Evolutionary conservation across 2,329 filamentous ascomycete genomes (phyloP).

Genomic region (Ophiostoma angusticollis): DNA sequence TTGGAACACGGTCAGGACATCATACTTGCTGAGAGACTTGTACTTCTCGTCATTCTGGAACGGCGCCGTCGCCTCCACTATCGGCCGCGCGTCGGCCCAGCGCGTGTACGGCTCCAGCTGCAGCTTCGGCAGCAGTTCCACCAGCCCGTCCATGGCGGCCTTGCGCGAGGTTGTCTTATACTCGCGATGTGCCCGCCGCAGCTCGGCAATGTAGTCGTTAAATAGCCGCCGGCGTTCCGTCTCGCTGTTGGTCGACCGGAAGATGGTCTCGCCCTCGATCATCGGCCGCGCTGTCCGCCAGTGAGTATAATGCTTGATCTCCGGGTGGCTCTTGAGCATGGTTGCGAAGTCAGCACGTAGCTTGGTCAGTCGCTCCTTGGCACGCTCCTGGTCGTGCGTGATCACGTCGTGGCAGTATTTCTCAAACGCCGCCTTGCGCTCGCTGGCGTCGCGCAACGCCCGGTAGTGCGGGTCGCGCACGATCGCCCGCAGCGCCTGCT

Average conservation of each 20-base stretch:
- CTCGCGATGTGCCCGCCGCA: slow-evolving; percentile 71
- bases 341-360: slow-evolving; percentile 85
- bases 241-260: slow-evolving; percentile 80
- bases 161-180: slow-evolving; percentile 60
- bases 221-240: slow-evolving; percentile 80
- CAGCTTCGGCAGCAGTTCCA: slow-evolving; percentile 63
- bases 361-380: slow-evolving; percentile 85
- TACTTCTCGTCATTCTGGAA: slow-evolving; percentile 64
- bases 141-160: slow-evolving; percentile 72
- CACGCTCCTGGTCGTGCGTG: slow-evolving; percentile 83
- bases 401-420: slow-evolving; percentile 88
- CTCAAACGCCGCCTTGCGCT: slow-evolving; percentile 82
- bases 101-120: slow-evolving; percentile 86
- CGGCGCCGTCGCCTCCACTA: slow-evolving; percentile 63
- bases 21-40: slow-evolving; percentile 70
- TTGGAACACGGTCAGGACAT: slow-evolving; percentile 86
- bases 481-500: slow-evolving; percentile 71
- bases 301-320: slow-evolving; percentile 92
- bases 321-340: slow-evolving; percentile 91
- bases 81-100: slow-evolving; percentile 79
- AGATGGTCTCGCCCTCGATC: slow-evolving; percentile 89
- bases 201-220: slow-evolving; percentile 77
- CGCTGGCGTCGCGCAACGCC: slow-evolving; percentile 82
- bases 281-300: slow-evolving; percentile 95
- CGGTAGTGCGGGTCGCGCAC: slow-evolving; percentile 89